phyloP scores from a whole-genome alignment of 1,284 basidiomycete genomes.

The Anthracocystis panici-leucophaei region DNA sequence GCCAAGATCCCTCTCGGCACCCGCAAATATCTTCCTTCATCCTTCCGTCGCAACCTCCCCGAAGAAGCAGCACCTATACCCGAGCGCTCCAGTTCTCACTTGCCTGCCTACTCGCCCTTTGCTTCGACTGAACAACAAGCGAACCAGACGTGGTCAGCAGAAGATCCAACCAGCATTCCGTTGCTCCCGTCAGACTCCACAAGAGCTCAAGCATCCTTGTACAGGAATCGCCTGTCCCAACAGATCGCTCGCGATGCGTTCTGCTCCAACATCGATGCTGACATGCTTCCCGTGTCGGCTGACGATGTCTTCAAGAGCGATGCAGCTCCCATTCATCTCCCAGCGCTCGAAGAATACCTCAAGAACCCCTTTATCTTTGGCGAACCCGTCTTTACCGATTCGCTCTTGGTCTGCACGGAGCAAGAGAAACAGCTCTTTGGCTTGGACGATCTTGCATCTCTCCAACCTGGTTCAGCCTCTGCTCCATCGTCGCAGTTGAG shows the following conservation, averaged over 20 bases:
- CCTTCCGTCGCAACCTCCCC: conserved; percentile 19
- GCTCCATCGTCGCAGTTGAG: not conserved
- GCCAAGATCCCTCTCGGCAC: conserved; percentile 34
- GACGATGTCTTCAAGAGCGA: conserved; percentile 59
- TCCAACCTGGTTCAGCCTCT: not conserved
- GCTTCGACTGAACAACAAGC: not conserved
- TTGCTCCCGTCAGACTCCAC: conserved; percentile 16
- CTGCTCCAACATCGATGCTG: conserved; percentile 19
- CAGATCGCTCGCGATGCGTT: conserved; percentile 20
- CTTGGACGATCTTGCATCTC: conserved; percentile 9
- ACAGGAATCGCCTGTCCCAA: conserved; percentile 14
- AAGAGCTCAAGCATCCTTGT: conserved; percentile 13
- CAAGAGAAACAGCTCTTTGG: conserved; percentile 56
- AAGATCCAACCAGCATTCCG: conserved; percentile 37
- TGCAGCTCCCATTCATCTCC: conserved; percentile 67
- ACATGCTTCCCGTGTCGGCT: conserved; percentile 50
- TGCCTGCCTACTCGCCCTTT: not conserved
- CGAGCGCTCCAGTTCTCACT: conserved; percentile 35
- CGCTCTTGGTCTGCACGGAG: conserved; percentile 31
- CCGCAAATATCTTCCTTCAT: conserved; percentile 29
- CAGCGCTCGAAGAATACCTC: conserved; percentile 65
- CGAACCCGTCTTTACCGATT: conserved; percentile 48
- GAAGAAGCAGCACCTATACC: conserved; percentile 31
- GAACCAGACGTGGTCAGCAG: conserved; percentile 19
- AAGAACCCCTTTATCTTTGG: conserved; percentile 44